phyloP scores from a whole-genome alignment of 2,329 filamentous ascomycete genomes.

The Pyrenophora tritici-repentis region DNA sequence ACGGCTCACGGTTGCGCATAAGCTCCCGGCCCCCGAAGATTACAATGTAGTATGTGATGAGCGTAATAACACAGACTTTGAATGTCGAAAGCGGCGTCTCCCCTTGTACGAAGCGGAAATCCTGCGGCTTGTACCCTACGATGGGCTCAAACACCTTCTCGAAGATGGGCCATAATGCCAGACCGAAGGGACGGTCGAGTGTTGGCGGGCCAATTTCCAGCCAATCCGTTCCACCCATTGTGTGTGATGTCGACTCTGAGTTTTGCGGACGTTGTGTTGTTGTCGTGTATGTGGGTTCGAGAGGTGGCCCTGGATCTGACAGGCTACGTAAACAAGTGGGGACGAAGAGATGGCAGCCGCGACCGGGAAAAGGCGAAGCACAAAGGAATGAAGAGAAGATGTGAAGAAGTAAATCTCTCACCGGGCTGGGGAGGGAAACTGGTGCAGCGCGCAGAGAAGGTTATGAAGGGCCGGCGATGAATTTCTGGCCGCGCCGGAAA shows the following conservation, averaged over 20 bases:
- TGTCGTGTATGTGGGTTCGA: constrained; percentile 10
- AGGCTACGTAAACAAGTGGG: constrained; percentile 20
- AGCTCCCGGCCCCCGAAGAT: constrained; percentile 91
- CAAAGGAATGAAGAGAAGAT: constrained; percentile 44
- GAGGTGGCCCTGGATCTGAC: constrained; percentile 15
- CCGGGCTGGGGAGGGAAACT: constrained; percentile 9
- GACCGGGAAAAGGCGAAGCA: constrained; percentile 18
- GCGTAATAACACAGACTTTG: constrained; percentile 77
- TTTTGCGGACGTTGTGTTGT: constrained; percentile 6
- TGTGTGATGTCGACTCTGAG: constrained; percentile 23
- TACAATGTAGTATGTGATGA: constrained; percentile 87
- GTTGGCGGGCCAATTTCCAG: constrained; percentile 67
- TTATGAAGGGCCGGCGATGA: constrained; percentile 32
- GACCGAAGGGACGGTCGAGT: constrained; percentile 88
- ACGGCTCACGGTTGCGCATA: constrained; percentile 84
- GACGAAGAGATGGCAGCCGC: constrained; percentile 25
- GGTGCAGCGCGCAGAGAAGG: constrained; percentile 10
- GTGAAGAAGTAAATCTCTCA: constrained; percentile 27
- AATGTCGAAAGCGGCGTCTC: constrained; percentile 89
- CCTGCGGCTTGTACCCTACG: constrained; percentile 79
- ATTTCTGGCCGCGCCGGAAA: constrained; percentile 39
- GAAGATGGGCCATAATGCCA: constrained; percentile 93
- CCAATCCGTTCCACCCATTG: constrained; percentile 60
- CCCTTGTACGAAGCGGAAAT: constrained; percentile 83
- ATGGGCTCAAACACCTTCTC: constrained; percentile 79